Evolutionary conservation across 768 basidiomycete genomes (phyloP).

Genomic region (Antrodiella citrinella): DNA sequence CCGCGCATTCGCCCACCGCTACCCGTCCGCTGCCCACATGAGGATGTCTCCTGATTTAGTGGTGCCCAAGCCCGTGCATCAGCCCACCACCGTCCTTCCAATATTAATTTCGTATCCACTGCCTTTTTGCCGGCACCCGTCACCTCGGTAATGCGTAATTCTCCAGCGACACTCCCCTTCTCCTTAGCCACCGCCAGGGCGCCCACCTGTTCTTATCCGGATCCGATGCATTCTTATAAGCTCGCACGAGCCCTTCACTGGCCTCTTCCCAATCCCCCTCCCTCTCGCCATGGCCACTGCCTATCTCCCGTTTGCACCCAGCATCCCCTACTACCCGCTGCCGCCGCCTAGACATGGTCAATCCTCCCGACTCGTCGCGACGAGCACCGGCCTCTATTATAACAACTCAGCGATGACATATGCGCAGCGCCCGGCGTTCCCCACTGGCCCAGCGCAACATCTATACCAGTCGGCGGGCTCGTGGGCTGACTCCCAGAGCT

Average conservation of each 20-base stretch:
- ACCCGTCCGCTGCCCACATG: slow-evolving; percentile 1
- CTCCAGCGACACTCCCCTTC: background rate
- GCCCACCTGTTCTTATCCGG: slow-evolving; percentile 16
- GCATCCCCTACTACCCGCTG: background rate
- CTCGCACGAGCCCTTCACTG: slow-evolving; percentile 1
- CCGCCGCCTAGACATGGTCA: background rate
- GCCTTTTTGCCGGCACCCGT: slow-evolving; percentile 8
- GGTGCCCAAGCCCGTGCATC: slow-evolving; percentile 5
- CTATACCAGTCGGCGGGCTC: background rate
- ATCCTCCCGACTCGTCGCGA: background rate
- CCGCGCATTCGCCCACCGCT: slow-evolving; percentile 4
- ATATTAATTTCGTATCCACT: slow-evolving; percentile 7
- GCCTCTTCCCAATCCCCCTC: slow-evolving; percentile 1
- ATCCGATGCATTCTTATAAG: slow-evolving; percentile 12
- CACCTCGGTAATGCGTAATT: slow-evolving; percentile 11
- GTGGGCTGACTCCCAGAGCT: background rate
- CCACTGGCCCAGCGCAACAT: background rate
- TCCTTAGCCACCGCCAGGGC: slow-evolving; percentile 6
- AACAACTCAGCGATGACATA: background rate
- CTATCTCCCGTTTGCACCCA: background rate
- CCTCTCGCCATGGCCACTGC: slow-evolving; percentile 1
- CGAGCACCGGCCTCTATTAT: background rate
- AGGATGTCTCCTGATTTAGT: slow-evolving; percentile 7
- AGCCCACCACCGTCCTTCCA: slow-evolving; percentile 3
- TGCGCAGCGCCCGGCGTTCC: background rate